Percentiles rank a stretch among this genome's conserved stretches.
These are phyloP conservation scores for Daldinia eschscholtzii DNA, from an alignment of 2,329 filamentous ascomycete genomes.

Conservation along the genomic window DNA sequence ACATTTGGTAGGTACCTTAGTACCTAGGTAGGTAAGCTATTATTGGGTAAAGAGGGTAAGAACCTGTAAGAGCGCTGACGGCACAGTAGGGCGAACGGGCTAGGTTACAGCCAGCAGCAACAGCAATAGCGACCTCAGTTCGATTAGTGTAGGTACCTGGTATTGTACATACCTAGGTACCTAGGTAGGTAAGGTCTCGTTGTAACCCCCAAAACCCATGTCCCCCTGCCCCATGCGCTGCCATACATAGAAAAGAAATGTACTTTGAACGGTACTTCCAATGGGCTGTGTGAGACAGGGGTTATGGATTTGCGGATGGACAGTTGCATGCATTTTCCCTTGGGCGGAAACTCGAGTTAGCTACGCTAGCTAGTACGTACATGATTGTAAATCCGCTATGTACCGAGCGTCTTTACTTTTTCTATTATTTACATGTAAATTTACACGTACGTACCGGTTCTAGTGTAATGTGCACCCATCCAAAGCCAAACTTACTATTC, in stretches of 20 bases:
- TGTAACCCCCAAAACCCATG: not conserved
- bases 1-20: no score
- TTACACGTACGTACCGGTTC: no score
- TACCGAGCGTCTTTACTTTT: not conserved
- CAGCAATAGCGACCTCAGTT: not conserved
- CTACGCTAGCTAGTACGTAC: not conserved
- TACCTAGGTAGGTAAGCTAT: not conserved
- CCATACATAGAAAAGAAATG: constrained; percentile 10
- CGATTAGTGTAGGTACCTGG: no score
- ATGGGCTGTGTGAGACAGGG: constrained; percentile 44
- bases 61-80: constrained; percentile 3
- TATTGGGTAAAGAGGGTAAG: not conserved
- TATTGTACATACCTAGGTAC: not conserved
- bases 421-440: not conserved
- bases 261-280: constrained; percentile 20
- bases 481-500: constrained; percentile 3
- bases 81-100: constrained; percentile 14
- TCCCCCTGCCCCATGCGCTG: not conserved
- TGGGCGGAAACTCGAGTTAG: constrained; percentile 37
- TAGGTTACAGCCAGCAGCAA: not conserved
- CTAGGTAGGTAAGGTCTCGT: not conserved
- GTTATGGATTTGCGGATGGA: constrained; percentile 46
- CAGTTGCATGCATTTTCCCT: constrained; percentile 48
- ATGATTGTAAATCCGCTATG: not conserved
- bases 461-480: not conserved